Evolutionary conservation across 2,329 filamentous ascomycete genomes (phyloP).

Genomic region (Penicillium vulpinum): DNA sequence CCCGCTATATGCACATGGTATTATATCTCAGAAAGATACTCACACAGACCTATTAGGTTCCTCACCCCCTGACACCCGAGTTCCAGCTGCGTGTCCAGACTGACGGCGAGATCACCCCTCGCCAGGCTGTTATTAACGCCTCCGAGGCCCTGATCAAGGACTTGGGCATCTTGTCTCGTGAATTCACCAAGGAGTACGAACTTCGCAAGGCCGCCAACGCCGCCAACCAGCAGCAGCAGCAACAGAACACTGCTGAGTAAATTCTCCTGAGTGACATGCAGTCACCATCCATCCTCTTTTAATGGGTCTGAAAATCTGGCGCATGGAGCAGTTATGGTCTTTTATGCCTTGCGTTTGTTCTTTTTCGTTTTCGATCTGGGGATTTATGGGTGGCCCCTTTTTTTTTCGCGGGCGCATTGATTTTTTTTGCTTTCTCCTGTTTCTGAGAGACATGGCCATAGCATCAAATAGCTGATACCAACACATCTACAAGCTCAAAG

Average conservation of each 20-base stretch:
- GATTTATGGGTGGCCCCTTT: background rate
- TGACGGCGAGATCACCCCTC: slow-evolving; percentile 83
- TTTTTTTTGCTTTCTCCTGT: slow-evolving; percentile 1
- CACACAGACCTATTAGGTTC: slow-evolving; percentile 34
- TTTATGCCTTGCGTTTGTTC: slow-evolving; percentile 11
- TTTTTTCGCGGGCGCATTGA: background rate
- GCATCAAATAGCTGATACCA: slow-evolving; percentile 1
- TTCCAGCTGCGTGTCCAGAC: slow-evolving; percentile 85
- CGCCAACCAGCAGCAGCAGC: slow-evolving; percentile 52
- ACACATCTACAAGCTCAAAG: background rate
- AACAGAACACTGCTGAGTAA: slow-evolving; percentile 34
- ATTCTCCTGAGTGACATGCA: background rate
- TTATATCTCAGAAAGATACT: background rate
- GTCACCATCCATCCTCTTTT: background rate
- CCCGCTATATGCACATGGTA: background rate
- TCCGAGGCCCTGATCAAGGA: slow-evolving; percentile 82
- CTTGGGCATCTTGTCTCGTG: slow-evolving; percentile 74
- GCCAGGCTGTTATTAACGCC: slow-evolving; percentile 77
- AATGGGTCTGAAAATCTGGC: slow-evolving; percentile 13
- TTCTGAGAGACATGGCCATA: slow-evolving; percentile 3
- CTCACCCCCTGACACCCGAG: slow-evolving; percentile 49
- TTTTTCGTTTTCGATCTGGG: slow-evolving; percentile 5
- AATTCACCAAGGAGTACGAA: slow-evolving; percentile 92
- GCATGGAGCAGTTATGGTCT: slow-evolving; percentile 25
- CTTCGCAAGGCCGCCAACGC: slow-evolving; percentile 79